A percentile compares a stretch with the other conserved stretches of the same genome.
These are phyloP conservation scores for Apiospora sp. DNA, from an alignment of 2,329 filamentous ascomycete genomes.

Conservation along the genomic window DNA sequence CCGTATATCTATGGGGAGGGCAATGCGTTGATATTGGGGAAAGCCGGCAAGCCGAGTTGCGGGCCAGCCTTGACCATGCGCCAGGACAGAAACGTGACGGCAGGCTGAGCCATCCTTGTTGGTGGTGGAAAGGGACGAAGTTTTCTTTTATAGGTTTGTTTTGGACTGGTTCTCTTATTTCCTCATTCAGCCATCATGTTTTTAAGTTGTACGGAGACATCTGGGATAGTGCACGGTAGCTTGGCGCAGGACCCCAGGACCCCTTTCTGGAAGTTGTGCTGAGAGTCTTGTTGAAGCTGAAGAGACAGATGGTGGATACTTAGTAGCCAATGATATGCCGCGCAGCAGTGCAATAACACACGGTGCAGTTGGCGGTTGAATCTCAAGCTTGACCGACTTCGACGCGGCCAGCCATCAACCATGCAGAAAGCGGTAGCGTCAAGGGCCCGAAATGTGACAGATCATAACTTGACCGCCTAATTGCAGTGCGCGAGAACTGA, in stretches of 20 bases:
- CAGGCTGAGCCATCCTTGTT: background rate
- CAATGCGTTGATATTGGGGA: background rate
- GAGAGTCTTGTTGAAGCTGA: background rate
- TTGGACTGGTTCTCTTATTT: background rate
- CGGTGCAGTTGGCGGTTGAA: background rate
- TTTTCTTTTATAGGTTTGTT: too few relatives aligned
- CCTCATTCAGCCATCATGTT: background rate
- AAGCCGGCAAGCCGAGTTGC: background rate
- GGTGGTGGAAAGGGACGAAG: background rate
- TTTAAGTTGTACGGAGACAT: background rate
- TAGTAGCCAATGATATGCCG: background rate
- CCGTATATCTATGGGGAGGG: background rate
- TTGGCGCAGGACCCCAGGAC: too few relatives aligned
- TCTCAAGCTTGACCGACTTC: background rate
- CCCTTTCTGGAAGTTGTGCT: background rate
- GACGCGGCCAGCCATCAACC: background rate
- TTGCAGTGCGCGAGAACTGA: background rate
- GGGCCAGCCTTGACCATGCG: background rate
- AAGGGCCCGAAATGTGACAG: background rate
- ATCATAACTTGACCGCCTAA: constrained; percentile 14
- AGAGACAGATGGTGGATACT: background rate
- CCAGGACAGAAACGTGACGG: background rate
- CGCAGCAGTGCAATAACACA: background rate
- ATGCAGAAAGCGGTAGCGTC: background rate
- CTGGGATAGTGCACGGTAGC: too few relatives aligned